Conservation (phyloP, 2,329 filamentous ascomycete genomes). For the Paraphaeosphaeria minitans region DNA sequence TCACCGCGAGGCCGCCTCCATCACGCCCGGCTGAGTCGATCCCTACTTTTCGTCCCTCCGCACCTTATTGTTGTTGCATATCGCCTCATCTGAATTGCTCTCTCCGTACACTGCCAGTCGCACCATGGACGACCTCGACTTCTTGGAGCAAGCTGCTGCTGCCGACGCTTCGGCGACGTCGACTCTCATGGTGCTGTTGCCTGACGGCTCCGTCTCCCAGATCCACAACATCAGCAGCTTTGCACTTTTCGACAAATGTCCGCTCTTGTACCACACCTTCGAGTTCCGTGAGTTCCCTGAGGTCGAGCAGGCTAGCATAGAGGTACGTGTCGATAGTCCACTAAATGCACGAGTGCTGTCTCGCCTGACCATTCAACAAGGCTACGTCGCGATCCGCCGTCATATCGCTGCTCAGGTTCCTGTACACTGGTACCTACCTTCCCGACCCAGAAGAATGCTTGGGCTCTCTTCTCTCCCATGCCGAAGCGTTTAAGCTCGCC, state of each 20-base stretch:
- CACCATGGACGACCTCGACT: conserved; percentile 31
- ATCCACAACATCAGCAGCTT: conserved; percentile 42
- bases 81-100: neutral
- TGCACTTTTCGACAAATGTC: conserved; percentile 43
- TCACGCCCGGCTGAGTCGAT: neutral
- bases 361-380: neutral
- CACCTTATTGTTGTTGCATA: conserved; percentile 2
- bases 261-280: conserved; percentile 49
- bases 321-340: conserved; percentile 16
- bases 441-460: conserved; percentile 23
- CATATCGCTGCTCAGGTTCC: conserved; percentile 48
- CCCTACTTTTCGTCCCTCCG: neutral
- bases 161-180: conserved; percentile 33
- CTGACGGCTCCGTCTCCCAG: conserved; percentile 36
- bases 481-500: conserved; percentile 49
- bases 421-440: conserved; percentile 50
- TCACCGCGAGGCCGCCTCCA: conserved; percentile 1
- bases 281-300: conserved; percentile 39
- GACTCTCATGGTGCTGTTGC: conserved; percentile 40
- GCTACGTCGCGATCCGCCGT: conserved; percentile 40
- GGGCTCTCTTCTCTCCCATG: conserved; percentile 47
- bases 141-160: conserved; percentile 22
- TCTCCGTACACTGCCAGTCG: neutral
- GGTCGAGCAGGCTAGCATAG: conserved; percentile 44
- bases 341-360: neutral